phyloP scores from a whole-genome alignment of 2,329 filamentous ascomycete genomes.

The Exophiala xenobiotica region DNA sequence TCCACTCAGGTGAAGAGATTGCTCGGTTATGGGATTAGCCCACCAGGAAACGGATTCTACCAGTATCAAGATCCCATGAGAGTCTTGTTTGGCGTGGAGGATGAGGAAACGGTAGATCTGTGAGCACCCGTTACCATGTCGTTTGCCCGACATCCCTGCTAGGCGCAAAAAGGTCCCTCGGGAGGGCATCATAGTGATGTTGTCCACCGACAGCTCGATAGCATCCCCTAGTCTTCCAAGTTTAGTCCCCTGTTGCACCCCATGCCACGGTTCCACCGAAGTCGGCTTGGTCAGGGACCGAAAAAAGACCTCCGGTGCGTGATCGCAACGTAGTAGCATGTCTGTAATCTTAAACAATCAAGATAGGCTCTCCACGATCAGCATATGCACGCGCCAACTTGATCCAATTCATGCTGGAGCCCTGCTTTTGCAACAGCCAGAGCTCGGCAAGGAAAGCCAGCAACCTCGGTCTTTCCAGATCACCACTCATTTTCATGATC shows the following conservation, averaged over 20 bases:
- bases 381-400: slow-evolving; percentile 4
- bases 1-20: slow-evolving; percentile 22
- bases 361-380: background rate
- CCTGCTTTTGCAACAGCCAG: slow-evolving; percentile 1
- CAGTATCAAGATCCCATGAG: slow-evolving; percentile 22
- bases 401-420: slow-evolving; percentile 1
- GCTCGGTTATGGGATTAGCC: slow-evolving; percentile 29
- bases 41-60: slow-evolving; percentile 19
- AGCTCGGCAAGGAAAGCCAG: slow-evolving; percentile 9
- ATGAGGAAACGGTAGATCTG: slow-evolving; percentile 38
- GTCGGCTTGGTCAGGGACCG: too few species aligned
- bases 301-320: too few species aligned
- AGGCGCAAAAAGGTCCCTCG: too few species aligned
- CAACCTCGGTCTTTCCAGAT: slow-evolving; percentile 5
- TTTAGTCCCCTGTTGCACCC: too few species aligned
- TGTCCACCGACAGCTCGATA: too few species aligned
- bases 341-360: background rate
- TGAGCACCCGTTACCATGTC: slow-evolving; percentile 16
- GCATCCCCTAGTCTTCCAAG: too few species aligned
- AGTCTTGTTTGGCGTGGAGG: slow-evolving; percentile 19
- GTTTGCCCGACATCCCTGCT: background rate
- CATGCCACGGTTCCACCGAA: too few species aligned
- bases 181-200: too few species aligned
- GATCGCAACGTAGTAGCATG: background rate
- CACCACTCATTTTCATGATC: slow-evolving; percentile 11